Percentiles rank a stretch among this genome's conserved stretches.
phyloP scores from a whole-genome alignment of 805 yeast species.

The Ascoidea tarda region DNA sequence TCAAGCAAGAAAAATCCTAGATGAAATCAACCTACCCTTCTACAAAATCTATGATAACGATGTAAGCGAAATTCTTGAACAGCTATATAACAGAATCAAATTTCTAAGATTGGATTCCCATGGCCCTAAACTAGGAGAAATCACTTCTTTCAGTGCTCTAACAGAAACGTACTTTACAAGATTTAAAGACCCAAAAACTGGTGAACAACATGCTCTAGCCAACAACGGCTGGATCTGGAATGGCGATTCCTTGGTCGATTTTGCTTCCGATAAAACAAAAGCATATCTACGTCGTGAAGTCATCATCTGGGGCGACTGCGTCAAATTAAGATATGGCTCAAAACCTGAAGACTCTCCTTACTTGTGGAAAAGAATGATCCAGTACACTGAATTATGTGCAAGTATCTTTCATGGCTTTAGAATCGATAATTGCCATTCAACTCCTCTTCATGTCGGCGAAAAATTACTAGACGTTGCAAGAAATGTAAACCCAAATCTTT shows the following conservation, averaged over 20 bases:
- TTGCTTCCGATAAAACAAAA: conserved; percentile 68
- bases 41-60: conserved; percentile 72
- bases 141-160: conserved; percentile 43
- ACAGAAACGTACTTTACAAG: conserved; percentile 84
- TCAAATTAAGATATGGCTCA: conserved; percentile 76
- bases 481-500: conserved; percentile 66
- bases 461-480: conserved; percentile 81
- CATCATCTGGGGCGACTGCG: conserved; percentile 96
- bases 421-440: conserved; percentile 91
- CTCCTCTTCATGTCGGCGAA: conserved; percentile 93
- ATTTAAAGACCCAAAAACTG: conserved; percentile 32
- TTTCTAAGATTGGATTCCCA: conserved; percentile 63
- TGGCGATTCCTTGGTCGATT: conserved; percentile 85
- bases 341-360: conserved; percentile 74
- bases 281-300: conserved; percentile 87
- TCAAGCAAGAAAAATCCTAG: conserved; percentile 40
- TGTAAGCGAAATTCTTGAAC: conserved; percentile 44
- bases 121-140: conserved; percentile 71
- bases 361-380: conserved; percentile 78
- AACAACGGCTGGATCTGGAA: conserved; percentile 99
- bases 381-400: conserved; percentile 64
- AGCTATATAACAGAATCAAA: conserved; percentile 62
- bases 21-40: conserved; percentile 63
- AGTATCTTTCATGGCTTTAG: conserved; percentile 73
- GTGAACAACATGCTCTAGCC: conserved; percentile 59